Evolutionary conservation across 345 rosid genomes (phyloP).

Genomic region (Camelina neglecta): DNA sequence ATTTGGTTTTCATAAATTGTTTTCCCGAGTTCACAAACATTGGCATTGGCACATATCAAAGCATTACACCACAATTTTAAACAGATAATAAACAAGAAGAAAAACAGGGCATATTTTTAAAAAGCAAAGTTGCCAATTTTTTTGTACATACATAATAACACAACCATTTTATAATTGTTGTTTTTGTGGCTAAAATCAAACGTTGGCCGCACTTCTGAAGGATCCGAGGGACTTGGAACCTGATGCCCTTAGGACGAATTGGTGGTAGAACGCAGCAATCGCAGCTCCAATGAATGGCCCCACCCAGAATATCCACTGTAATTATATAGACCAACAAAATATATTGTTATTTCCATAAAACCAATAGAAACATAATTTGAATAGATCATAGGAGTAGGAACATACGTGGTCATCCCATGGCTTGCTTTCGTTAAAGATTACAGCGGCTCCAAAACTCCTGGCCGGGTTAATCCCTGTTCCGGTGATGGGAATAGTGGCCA

Average conservation of each 20-base stretch:
- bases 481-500: slow-evolving; percentile 90
- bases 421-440: slow-evolving; percentile 67
- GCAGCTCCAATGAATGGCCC: slow-evolving; percentile 78
- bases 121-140: slow-evolving; percentile 30
- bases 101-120: slow-evolving; percentile 12
- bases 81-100: slow-evolving; percentile 1
- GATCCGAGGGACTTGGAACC: slow-evolving; percentile 85
- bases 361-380: not conserved
- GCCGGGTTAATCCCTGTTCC: slow-evolving; percentile 98
- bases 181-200: slow-evolving; percentile 36
- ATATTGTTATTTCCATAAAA: not conserved
- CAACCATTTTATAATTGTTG: slow-evolving; percentile 25
- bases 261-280: slow-evolving; percentile 66
- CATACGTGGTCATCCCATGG: slow-evolving; percentile 94
- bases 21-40: slow-evolving; percentile 27
- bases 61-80: slow-evolving; percentile 6
- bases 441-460: slow-evolving; percentile 95
- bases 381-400: not conserved
- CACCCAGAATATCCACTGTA: slow-evolving; percentile 78
- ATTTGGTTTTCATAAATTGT: slow-evolving; percentile 40
- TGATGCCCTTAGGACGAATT: slow-evolving; percentile 69
- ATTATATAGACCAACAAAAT: not conserved
- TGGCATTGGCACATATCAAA: slow-evolving; percentile 30
- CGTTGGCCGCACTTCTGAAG: slow-evolving; percentile 73
- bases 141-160: slow-evolving; percentile 35